These are phyloP conservation scores for Trifolium repens DNA, from an alignment of 306 rosid genomes.

Conservation along the genomic window DNA sequence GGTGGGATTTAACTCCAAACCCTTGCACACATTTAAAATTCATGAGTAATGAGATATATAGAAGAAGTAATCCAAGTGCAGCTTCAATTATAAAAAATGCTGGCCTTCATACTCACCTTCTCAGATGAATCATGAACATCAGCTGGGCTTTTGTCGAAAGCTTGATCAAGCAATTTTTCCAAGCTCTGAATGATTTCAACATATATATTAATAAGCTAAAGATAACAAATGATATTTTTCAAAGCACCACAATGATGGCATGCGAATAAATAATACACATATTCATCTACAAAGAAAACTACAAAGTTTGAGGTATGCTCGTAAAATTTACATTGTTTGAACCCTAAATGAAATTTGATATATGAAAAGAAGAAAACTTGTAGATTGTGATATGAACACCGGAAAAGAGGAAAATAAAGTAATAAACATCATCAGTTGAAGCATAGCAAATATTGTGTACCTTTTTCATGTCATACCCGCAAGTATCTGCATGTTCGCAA, in stretches of 20 bases:
- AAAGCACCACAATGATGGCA: conserved; percentile 23
- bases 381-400: conserved; percentile 12
- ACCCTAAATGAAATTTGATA: conserved; percentile 24
- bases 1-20: conserved; percentile 20
- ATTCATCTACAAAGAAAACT: conserved; percentile 3
- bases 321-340: conserved; percentile 13
- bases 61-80: conserved; percentile 11
- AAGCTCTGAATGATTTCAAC: conserved; percentile 65
- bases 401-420: background rate
- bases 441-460: conserved; percentile 50
- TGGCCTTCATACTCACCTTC: conserved; percentile 60
- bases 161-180: conserved; percentile 55
- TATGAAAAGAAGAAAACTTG: background rate
- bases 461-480: conserved; percentile 83
- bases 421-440: conserved; percentile 11
- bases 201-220: conserved; percentile 13
- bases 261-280: background rate
- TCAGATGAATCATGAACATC: conserved; percentile 46
- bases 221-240: conserved; percentile 22
- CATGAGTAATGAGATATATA: background rate
- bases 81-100: conserved; percentile 31
- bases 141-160: conserved; percentile 47
- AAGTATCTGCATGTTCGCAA: conserved; percentile 66
- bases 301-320: conserved; percentile 15
- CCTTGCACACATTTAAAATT: conserved; percentile 15